A percentile compares a stretch with the other conserved stretches of the same genome.
Conservation (phyloP, 169 alveolate species). For the Plasmodium coatneyi region DNA sequence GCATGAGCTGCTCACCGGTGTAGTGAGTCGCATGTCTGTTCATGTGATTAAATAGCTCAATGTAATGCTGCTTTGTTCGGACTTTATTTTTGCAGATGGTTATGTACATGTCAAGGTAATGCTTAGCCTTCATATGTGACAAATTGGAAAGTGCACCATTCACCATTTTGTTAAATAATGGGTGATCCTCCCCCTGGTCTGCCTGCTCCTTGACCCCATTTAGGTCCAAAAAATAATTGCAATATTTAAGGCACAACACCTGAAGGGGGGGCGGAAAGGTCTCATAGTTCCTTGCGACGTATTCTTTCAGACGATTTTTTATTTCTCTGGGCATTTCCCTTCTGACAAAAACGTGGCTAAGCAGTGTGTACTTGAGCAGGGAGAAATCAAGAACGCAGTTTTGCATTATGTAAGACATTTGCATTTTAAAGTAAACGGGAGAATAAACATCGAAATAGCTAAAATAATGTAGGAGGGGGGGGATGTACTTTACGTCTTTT, state of each 20-base stretch:
- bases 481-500: slow-evolving; percentile 38
- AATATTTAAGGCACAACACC: slow-evolving; percentile 21
- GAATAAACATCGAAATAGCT: slow-evolving; percentile 50
- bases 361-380: slow-evolving; percentile 14
- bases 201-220: background rate
- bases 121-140: slow-evolving; percentile 21
- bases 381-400: slow-evolving; percentile 21
- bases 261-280: background rate
- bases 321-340: slow-evolving; percentile 27
- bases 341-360: slow-evolving; percentile 40
- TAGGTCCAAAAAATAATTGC: slow-evolving; percentile 36
- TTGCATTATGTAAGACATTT: slow-evolving; percentile 32
- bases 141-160: slow-evolving; percentile 13
- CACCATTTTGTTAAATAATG: slow-evolving; percentile 14
- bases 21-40: slow-evolving; percentile 29
- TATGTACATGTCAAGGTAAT: slow-evolving; percentile 34
- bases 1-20: slow-evolving; percentile 30
- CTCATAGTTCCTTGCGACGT: slow-evolving; percentile 21
- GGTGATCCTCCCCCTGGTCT: background rate
- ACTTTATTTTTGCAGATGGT: slow-evolving; percentile 43
- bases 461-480: slow-evolving; percentile 51
- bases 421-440: slow-evolving; percentile 41
- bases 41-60: slow-evolving; percentile 59
- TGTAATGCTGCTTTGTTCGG: slow-evolving; percentile 23
- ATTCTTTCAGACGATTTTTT: slow-evolving; percentile 52